Evolutionary conservation across 2,329 filamentous ascomycete genomes (phyloP).

Genomic region (Xenosphaeropsis pyriputrescens): DNA sequence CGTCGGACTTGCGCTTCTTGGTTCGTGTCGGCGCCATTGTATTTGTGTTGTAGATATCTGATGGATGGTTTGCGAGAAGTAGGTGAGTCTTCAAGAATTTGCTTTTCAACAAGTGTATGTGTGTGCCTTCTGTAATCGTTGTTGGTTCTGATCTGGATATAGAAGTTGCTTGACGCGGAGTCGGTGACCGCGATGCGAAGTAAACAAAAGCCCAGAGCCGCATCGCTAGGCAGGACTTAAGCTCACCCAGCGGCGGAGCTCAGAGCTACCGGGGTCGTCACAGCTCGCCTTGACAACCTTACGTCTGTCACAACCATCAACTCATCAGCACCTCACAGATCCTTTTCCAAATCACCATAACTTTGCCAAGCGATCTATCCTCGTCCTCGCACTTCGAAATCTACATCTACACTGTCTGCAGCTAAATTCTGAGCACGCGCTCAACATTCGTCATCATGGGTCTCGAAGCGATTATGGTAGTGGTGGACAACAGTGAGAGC

Average conservation of each 20-base stretch:
- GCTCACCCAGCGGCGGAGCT: constrained; percentile 3
- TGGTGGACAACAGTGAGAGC: constrained; percentile 98
- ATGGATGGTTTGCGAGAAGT: constrained; percentile 8
- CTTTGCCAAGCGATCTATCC: too few relatives aligned
- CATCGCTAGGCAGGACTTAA: constrained; percentile 6
- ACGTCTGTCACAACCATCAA: too few relatives aligned
- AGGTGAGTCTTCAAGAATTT: neutral
- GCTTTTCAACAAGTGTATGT: too few relatives aligned
- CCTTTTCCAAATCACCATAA: too few relatives aligned
- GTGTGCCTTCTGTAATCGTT: too few relatives aligned
- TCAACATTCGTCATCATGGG: constrained; percentile 50
- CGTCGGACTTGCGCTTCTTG: constrained; percentile 29
- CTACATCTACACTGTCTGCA: too few relatives aligned
- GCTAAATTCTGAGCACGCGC: too few relatives aligned
- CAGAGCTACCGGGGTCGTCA: constrained; percentile 9
- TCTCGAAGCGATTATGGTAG: constrained; percentile 98
- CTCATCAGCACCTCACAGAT: too few relatives aligned
- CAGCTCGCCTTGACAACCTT: neutral
- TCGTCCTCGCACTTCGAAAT: too few relatives aligned
- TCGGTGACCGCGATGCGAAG: constrained; percentile 7
- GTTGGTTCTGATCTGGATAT: too few relatives aligned
- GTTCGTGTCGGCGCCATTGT: constrained; percentile 31
- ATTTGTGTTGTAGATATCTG: constrained; percentile 4
- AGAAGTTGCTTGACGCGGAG: too few relatives aligned
- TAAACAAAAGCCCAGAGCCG: constrained; percentile 24